Percentiles rank a stretch among this genome's conserved stretches.
phyloP scores from a whole-genome alignment of 2,329 filamentous ascomycete species.

The Fusarium sambucinum region DNA sequence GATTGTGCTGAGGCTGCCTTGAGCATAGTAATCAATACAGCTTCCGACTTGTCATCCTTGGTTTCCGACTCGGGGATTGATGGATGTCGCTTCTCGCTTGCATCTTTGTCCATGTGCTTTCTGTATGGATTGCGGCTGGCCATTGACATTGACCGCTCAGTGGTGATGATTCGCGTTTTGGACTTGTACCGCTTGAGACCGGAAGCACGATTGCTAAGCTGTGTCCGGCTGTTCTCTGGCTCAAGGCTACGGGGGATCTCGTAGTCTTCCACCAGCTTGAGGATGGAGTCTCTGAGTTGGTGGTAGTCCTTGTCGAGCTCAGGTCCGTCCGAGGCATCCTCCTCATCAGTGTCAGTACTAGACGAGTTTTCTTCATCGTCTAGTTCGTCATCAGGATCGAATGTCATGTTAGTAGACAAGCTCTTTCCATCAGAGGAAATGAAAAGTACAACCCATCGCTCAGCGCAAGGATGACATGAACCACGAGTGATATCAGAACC shows the following conservation, averaged over 20 bases:
- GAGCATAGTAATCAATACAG: conserved; percentile 77
- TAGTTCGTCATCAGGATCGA: conserved; percentile 73
- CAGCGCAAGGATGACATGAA: conserved; percentile 81
- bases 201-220: conserved; percentile 78
- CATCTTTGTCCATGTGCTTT: conserved; percentile 47
- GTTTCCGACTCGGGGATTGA: conserved; percentile 23
- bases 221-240: conserved; percentile 68
- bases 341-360: conserved; percentile 70
- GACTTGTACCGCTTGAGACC: conserved; percentile 70
- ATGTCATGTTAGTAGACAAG: conserved; percentile 78
- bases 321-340: conserved; percentile 69
- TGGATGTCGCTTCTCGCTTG: conserved; percentile 16
- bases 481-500: conserved; percentile 74
- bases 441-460: conserved; percentile 86
- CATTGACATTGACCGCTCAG: conserved; percentile 64
- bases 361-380: conserved; percentile 75
- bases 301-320: conserved; percentile 85
- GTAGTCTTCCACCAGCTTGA: conserved; percentile 84
- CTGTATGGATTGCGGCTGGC: conserved; percentile 71
- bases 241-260: conserved; percentile 79
- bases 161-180: conserved; percentile 68
- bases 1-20: conserved; percentile 82
- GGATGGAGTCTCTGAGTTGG: conserved; percentile 81
- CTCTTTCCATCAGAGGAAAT: conserved; percentile 78
- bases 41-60: conserved; percentile 58